Conservation (phyloP, 2,329 filamentous ascomycete species). For the Tolypocladium amazonense region DNA sequence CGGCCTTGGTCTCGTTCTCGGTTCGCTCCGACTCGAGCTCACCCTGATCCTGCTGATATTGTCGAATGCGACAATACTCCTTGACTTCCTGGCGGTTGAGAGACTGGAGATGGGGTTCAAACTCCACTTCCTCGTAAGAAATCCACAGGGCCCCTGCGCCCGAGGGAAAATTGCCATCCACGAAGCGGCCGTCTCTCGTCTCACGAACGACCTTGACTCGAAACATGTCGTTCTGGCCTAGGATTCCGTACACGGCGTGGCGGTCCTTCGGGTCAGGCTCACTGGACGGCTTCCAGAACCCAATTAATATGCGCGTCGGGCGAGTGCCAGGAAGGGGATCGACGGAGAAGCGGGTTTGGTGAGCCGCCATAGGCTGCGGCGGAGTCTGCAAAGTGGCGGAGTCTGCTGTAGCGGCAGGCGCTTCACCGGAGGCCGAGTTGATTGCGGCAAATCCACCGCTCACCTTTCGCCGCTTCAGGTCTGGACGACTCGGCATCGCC, state of each 20-base stretch:
- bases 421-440: constrained; percentile 13
- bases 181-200: constrained; percentile 47
- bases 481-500: constrained; percentile 21
- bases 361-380: constrained; percentile 10
- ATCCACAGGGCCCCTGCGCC: constrained; percentile 54
- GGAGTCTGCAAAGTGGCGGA: constrained; percentile 6
- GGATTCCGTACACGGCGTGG: constrained; percentile 52
- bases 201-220: constrained; percentile 50
- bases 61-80: constrained; percentile 52
- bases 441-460: constrained; percentile 24
- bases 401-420: background rate
- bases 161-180: constrained; percentile 49
- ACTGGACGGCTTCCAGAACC: constrained; percentile 47
- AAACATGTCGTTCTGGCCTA: constrained; percentile 55
- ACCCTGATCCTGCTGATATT: constrained; percentile 44
- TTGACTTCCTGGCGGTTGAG: constrained; percentile 47
- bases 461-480: constrained; percentile 37
- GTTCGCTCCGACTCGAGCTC: constrained; percentile 36
- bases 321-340: constrained; percentile 40
- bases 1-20: constrained; percentile 41
- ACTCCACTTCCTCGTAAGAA: constrained; percentile 48
- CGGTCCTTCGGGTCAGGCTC: constrained; percentile 36
- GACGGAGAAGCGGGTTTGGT: constrained; percentile 11
- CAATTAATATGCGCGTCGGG: constrained; percentile 47
- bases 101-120: constrained; percentile 42